Conservation (phyloP, 2,329 filamentous ascomycete genomes). For the Pseudonectria foliicola region DNA sequence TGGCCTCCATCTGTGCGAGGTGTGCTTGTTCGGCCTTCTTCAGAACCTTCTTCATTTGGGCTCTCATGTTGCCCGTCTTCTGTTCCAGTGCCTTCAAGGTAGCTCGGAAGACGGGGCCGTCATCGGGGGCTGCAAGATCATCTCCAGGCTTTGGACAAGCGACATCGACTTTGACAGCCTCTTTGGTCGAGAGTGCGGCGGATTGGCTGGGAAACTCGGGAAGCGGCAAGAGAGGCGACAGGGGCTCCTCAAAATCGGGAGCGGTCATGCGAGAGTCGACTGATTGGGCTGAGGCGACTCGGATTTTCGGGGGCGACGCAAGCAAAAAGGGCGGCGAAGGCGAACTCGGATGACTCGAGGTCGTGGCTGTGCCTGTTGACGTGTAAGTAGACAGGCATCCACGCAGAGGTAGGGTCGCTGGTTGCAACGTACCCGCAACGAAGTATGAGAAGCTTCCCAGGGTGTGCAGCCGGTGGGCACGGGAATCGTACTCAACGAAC, state of each 20-base stretch:
- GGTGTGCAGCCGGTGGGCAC: constrained; percentile 80
- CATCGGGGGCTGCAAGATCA: constrained; percentile 77
- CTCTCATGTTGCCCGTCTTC: constrained; percentile 90
- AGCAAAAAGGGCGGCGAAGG: constrained; percentile 69
- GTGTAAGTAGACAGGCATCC: constrained; percentile 11
- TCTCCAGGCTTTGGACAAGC: constrained; percentile 77
- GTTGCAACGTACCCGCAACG: constrained; percentile 62
- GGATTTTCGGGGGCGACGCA: constrained; percentile 64
- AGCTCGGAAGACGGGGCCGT: constrained; percentile 90
- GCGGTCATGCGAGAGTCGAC: constrained; percentile 75
- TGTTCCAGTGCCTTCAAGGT: constrained; percentile 96
- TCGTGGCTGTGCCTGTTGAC: constrained; percentile 34
- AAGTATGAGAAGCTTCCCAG: constrained; percentile 92
- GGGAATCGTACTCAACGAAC: constrained; percentile 96
- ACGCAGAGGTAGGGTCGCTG: constrained; percentile 1
- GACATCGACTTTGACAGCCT: constrained; percentile 77
- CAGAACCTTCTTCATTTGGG: constrained; percentile 91
- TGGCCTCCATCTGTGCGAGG: constrained; percentile 71
- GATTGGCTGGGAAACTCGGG: constrained; percentile 29
- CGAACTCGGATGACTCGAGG: constrained; percentile 53
- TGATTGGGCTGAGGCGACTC: constrained; percentile 81
- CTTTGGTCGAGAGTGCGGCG: constrained; percentile 25
- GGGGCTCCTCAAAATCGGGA: constrained; percentile 56
- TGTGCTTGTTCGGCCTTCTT: constrained; percentile 90
- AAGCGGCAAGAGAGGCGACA: constrained; percentile 41